Base-by-base conservation (phyloP, 2,329 filamentous ascomycete genomes). In the Albifimbria verrucaria region DNA sequence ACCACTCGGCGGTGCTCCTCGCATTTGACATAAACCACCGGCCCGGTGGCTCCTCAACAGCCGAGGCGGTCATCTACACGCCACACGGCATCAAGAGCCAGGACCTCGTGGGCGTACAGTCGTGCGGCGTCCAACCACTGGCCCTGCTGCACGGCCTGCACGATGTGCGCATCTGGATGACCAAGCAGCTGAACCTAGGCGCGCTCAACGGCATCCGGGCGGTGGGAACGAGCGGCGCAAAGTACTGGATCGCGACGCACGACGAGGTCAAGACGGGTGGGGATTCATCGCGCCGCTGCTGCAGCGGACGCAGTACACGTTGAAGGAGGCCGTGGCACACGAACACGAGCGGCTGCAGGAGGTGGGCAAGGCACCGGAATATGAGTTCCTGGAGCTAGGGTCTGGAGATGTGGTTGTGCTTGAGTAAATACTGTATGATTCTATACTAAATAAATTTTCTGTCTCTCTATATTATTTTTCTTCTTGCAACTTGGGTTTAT, bases 181-280 rank as follows among this genome's bases (percentile, higher is more conserved):
- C 66, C 23, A 78, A 81, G 61, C 83, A 87, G 64, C 69, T 87
- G 28, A 88, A 88, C 56, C 75, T 87, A 17, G 85, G 85, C 2
- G 85, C 78, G 0, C 72, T 80, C 54, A 88, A 87, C 60, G 85
- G 81, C 0, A 66, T 86, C 17, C 72, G 78, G 53, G 80, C 81
- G 3, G 82, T 82, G 53, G 67, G 74, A 17, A 66, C 77, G 4
- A 66, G 81, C 25, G 70, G 74, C 2, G 80, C 82, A 0, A 78
- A 72, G 57, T 88, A 87, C 60, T 88, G 85, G 85, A 68, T 88
- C 18, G 78, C 77, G 0, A 88, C 85, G 23, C 85, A 88, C 59
- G 84, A 87, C 57, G 85, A 87, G 65, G 70, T 80, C 4, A 87
- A 87, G 66, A 76, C 67, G 50, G 83, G 82, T 1, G 76, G 75